Percentiles rank a stretch among this genome's conserved stretches.
Conservation (phyloP, 345 rosid genomes). For the Citrus glauca region DNA sequence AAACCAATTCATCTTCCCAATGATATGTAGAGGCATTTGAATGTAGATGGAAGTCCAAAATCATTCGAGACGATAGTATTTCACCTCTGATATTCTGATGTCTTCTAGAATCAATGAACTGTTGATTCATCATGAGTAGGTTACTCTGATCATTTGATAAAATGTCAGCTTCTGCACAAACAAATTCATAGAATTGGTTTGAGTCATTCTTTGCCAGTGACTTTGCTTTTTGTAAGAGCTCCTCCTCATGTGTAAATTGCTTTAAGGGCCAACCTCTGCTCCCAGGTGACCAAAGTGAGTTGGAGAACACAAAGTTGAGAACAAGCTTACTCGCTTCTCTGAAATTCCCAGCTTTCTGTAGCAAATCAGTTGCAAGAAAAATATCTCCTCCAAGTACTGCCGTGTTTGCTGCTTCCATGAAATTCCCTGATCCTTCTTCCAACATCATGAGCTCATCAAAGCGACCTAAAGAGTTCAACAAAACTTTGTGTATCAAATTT, state of each 20-base stretch:
- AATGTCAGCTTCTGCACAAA: constrained; percentile 27
- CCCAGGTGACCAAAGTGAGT: constrained; percentile 41
- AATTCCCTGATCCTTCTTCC: constrained; percentile 33
- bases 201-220: constrained; percentile 25
- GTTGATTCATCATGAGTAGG: constrained; percentile 23
- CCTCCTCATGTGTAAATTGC: constrained; percentile 25
- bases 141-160: constrained; percentile 12
- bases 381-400: constrained; percentile 34
- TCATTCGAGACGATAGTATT: constrained; percentile 30
- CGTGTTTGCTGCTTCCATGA: constrained; percentile 26
- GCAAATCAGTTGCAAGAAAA: constrained; percentile 28
- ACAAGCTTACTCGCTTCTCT: constrained; percentile 29
- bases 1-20: constrained; percentile 25
- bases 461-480: constrained; percentile 15
- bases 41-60: constrained; percentile 34
- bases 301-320: constrained; percentile 29
- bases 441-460: not conserved
- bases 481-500: not conserved
- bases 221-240: constrained; percentile 34
- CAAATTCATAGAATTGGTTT: constrained; percentile 23
- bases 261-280: constrained; percentile 47
- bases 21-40: constrained; percentile 14
- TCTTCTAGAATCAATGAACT: constrained; percentile 23
- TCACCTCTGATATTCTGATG: constrained; percentile 32
- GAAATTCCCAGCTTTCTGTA: constrained; percentile 23